A percentile compares a stretch with the other conserved stretches of the same genome.
Evolutionary conservation across 2,329 filamentous ascomycete species (phyloP).

Genomic region (Aureobasidium sp.): DNA sequence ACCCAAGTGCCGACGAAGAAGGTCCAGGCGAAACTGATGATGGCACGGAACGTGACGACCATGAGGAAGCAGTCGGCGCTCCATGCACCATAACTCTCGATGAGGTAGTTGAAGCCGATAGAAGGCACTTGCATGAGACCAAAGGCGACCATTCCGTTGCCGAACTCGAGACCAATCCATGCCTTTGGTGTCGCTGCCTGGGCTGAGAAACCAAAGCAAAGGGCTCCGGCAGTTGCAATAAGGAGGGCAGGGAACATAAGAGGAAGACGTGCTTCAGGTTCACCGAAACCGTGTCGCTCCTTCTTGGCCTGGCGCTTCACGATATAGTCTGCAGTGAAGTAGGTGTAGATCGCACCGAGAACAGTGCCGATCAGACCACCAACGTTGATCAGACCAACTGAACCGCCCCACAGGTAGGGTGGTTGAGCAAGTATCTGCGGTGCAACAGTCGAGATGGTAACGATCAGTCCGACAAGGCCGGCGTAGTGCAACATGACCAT

Average conservation of each 20-base stretch:
- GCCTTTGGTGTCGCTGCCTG: constrained; percentile 27
- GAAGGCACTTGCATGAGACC: constrained; percentile 35
- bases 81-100: constrained; percentile 23
- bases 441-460: constrained; percentile 31
- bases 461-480: constrained; percentile 33
- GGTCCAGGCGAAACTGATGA: constrained; percentile 46
- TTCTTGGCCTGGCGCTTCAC: constrained; percentile 30
- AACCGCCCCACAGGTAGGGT: constrained; percentile 34
- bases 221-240: constrained; percentile 30
- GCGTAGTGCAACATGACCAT: constrained; percentile 35
- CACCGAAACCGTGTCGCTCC: constrained; percentile 29
- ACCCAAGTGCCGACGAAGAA: constrained; percentile 47
- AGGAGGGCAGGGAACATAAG: constrained; percentile 31
- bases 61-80: constrained; percentile 46
- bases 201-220: constrained; percentile 33
- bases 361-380: constrained; percentile 31
- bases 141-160: constrained; percentile 32
- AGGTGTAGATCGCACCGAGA: constrained; percentile 30
- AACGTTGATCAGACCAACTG: constrained; percentile 31
- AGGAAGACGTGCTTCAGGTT: constrained; percentile 33
- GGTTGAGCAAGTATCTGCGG: constrained; percentile 30
- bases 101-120: constrained; percentile 35
- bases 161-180: constrained; percentile 34
- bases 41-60: constrained; percentile 40
- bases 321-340: constrained; percentile 29